Evolutionary conservation across 805 yeast genomes (phyloP).

Genomic region (Candida berthetii): DNA sequence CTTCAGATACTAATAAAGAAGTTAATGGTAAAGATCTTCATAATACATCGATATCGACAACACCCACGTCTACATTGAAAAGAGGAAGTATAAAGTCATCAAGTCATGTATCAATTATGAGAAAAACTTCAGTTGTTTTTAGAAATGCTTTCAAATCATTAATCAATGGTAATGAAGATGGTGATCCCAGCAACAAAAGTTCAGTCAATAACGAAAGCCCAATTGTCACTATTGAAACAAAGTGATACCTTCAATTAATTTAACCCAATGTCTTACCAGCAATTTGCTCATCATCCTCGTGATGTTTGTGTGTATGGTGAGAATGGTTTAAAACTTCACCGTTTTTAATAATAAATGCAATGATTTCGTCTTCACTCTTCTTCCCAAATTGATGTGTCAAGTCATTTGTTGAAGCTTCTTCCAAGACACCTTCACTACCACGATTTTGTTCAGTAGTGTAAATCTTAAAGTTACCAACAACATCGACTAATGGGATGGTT

Average conservation of each 20-base stretch:
- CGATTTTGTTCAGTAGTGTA: constrained; percentile 51
- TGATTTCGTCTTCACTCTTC: constrained; percentile 45
- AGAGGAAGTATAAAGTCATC: background rate
- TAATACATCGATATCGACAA: background rate
- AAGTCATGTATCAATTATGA: constrained; percentile 9
- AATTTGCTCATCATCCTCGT: constrained; percentile 40
- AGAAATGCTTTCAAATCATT: constrained; percentile 16
- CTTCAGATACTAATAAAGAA: background rate
- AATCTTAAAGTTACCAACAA: constrained; percentile 61
- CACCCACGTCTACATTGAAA: background rate
- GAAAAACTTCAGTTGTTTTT: constrained; percentile 15
- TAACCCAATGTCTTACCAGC: constrained; percentile 18
- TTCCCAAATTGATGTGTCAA: constrained; percentile 66
- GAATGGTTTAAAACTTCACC: constrained; percentile 45
- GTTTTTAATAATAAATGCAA: constrained; percentile 49
- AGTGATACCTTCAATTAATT: background rate
- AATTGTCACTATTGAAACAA: too few species aligned
- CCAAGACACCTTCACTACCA: constrained; percentile 68
- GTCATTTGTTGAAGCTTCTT: constrained; percentile 63
- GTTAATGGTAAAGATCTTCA: background rate
- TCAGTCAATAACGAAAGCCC: background rate
- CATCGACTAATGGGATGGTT: constrained; percentile 47
- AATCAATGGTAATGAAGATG: constrained; percentile 5
- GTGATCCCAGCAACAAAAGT: background rate
- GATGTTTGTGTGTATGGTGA: constrained; percentile 21